Percentiles rank a stretch among this genome's conserved stretches.
Conservation (phyloP, 345 rosid species). For the Camelina sativa region DNA sequence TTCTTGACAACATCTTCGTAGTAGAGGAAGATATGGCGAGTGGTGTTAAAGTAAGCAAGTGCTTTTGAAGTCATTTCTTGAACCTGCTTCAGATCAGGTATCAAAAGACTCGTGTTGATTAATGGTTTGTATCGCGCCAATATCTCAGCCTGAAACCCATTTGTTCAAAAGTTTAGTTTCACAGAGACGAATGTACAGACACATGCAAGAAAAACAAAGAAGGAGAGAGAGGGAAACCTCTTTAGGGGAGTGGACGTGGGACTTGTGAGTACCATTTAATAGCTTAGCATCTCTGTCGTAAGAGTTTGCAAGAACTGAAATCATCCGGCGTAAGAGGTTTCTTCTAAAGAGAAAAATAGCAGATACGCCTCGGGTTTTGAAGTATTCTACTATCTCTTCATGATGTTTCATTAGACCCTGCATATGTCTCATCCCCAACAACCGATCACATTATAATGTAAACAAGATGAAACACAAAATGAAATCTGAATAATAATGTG, state of each 20-base stretch:
- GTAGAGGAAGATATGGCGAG: constrained; percentile 76
- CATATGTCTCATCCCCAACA: constrained; percentile 30
- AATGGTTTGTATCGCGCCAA: constrained; percentile 88
- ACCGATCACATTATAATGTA: constrained; percentile 29
- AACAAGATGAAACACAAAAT: background rate
- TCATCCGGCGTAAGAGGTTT: constrained; percentile 89
- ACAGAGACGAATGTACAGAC: constrained; percentile 1
- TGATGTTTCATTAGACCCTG: constrained; percentile 94
- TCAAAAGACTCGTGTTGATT: constrained; percentile 66
- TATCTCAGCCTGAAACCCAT: constrained; percentile 76
- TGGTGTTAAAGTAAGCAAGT: constrained; percentile 78
- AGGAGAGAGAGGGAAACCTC: constrained; percentile 58
- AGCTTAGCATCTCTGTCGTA: constrained; percentile 80
- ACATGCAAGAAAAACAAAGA: background rate
- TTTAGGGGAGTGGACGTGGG: constrained; percentile 87
- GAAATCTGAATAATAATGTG: background rate
- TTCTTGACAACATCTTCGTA: constrained; percentile 92
- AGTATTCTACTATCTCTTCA: constrained; percentile 81
- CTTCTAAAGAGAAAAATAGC: constrained; percentile 89
- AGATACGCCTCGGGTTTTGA: constrained; percentile 81
- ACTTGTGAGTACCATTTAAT: constrained; percentile 94
- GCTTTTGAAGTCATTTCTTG: constrained; percentile 74
- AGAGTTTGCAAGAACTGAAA: constrained; percentile 92
- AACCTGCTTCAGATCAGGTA: constrained; percentile 67
- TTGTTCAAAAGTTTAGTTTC: constrained; percentile 1